Evolutionary conservation across 352 stramenopile species (phyloP).

Genomic region (Thalassiosira hispida): DNA sequence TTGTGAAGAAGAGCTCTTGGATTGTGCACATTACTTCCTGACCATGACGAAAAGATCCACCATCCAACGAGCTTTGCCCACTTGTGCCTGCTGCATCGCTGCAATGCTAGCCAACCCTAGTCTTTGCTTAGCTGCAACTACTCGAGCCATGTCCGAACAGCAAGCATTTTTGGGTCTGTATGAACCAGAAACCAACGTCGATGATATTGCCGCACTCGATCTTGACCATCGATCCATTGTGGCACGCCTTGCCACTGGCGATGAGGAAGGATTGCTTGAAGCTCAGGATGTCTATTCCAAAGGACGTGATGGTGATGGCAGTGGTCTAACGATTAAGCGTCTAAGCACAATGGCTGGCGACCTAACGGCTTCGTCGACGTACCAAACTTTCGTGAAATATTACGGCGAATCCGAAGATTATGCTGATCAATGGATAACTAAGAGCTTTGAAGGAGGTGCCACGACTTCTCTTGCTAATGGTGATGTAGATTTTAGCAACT

Average conservation of each 20-base stretch:
- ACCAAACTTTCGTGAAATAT: slow-evolving; percentile 32
- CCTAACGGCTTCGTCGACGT: slow-evolving; percentile 16
- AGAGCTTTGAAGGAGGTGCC: slow-evolving; percentile 9
- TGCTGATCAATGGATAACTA: slow-evolving; percentile 21
- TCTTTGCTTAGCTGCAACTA: background rate
- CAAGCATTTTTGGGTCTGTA: slow-evolving; percentile 18
- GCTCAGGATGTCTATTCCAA: slow-evolving; percentile 19
- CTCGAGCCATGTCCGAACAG: background rate
- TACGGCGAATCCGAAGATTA: slow-evolving; percentile 31
- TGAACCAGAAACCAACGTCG: slow-evolving; percentile 23
- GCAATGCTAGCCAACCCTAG: background rate
- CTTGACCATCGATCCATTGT: slow-evolving; percentile 32
- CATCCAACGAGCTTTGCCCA: slow-evolving; percentile 5
- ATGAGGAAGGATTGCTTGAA: slow-evolving; percentile 17
- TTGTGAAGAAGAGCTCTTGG: background rate
- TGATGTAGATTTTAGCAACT: slow-evolving; percentile 23
- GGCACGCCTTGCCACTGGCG: slow-evolving; percentile 16
- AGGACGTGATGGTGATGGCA: background rate
- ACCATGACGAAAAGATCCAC: slow-evolving; percentile 15
- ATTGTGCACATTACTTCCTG: background rate
- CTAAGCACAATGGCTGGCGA: background rate
- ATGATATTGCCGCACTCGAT: slow-evolving; percentile 25
- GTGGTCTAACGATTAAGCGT: slow-evolving; percentile 12
- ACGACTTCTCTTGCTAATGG: background rate
- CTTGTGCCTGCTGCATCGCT: slow-evolving; percentile 22